phyloP scores from a whole-genome alignment of 2,329 filamentous ascomycete genomes.

The Trichoderma harzianum region DNA sequence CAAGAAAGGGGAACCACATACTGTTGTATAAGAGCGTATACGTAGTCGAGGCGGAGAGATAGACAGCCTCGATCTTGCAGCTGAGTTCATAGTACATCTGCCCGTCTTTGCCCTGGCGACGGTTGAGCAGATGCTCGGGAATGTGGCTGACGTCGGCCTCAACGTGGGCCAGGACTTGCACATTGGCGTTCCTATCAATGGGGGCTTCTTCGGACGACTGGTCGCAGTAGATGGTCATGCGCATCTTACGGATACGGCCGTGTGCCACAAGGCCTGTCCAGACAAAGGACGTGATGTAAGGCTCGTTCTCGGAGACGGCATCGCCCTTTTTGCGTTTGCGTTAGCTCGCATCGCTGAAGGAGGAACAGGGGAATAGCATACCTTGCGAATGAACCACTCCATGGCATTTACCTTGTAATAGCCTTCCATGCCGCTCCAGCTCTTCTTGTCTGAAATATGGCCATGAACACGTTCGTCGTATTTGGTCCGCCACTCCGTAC shows the following conservation, averaged over 20 bases:
- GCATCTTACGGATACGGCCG: constrained; percentile 34
- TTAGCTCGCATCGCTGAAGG: not conserved
- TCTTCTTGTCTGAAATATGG: constrained; percentile 31
- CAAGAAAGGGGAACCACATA: constrained; percentile 24
- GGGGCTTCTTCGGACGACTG: constrained; percentile 32
- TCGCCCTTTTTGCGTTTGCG: constrained; percentile 31
- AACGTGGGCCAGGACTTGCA: constrained; percentile 36
- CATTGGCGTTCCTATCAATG: constrained; percentile 35
- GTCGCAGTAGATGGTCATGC: constrained; percentile 38
- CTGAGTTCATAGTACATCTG: constrained; percentile 39
- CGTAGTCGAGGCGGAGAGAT: constrained; percentile 40
- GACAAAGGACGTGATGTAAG: constrained; percentile 34
- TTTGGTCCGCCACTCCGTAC: constrained; percentile 33
- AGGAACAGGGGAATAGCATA: constrained; percentile 19
- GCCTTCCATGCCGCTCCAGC: constrained; percentile 38
- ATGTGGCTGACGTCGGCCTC: constrained; percentile 42
- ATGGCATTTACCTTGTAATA: constrained; percentile 39
- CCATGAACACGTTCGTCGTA: constrained; percentile 32
- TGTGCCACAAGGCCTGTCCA: constrained; percentile 32
- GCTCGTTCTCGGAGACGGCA: constrained; percentile 38
- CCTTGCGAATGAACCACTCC: constrained; percentile 43
- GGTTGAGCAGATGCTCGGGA: constrained; percentile 34
- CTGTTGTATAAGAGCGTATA: constrained; percentile 44
- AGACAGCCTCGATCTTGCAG: constrained; percentile 41
- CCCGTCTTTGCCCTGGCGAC: constrained; percentile 36